Evolutionary conservation across 495 filamentous ascomycete genomes (phyloP), one percentile per base, ranked within the genome.

Genomic region (Diplogelasinospora grovesii): DNA sequence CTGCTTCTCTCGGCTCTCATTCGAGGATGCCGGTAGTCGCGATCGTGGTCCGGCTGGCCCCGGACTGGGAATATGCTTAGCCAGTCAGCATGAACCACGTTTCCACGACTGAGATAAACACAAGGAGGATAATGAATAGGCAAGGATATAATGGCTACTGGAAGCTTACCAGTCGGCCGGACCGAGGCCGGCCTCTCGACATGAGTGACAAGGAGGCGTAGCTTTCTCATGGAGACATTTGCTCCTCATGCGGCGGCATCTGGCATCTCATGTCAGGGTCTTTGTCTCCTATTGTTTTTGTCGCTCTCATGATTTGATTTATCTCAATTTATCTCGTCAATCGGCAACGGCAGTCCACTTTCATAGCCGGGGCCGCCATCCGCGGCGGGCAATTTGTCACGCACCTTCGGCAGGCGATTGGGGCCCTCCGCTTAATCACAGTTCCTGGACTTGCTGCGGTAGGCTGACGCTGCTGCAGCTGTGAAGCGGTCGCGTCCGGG

Each of bases 391-490:
- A n/a, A n/a, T n/a, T 21, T 10, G n/a, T 26, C 21, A 49, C 60
- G 27, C 54, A 71, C 68, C 66, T 68, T 53, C 68, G 66, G 45
- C 68, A 71, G 45, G 68, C 68, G 46, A 71, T 69, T 16, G 66
- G 64, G 26, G 68, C 57, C 33, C 68, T 61, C 42, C 65, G 58
- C 46, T 69, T 69, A 46, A 68, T 51, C 19, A 45, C 38, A 5
- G 30, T 11, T 21, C 23, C 20, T 19, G 22, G 32, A 29, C n/a
- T 39, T 16, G 44, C 2, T 31, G 30, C 24, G 29, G 41, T 8
- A 27, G 46, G 39, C 45, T 42, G 35, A 14, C 39, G 47, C 19
- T 28, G 43, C 23, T 36, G 52, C n/a, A 28, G 18, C 22, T 46
- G 37, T 7, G 30, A 38, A 19, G 30, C 9, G 15, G 16, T 38